Percentiles rank a stretch among this genome's conserved stretches.
phyloP scores from a whole-genome alignment of 306 rosid species.

The Castanea mollissima region DNA sequence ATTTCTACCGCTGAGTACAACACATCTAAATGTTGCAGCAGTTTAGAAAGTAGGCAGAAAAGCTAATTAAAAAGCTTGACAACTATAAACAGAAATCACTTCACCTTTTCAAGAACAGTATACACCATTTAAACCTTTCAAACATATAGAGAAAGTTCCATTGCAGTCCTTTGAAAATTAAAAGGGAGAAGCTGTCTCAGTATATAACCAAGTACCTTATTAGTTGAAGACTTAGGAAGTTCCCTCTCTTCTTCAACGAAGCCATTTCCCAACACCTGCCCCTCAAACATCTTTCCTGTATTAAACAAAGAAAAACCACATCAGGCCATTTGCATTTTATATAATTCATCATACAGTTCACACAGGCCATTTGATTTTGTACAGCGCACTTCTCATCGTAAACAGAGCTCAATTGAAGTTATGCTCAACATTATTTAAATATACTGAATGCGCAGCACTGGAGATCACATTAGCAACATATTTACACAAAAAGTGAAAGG shows the following conservation, averaged over 20 bases:
- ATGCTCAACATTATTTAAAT: no score
- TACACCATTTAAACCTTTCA: background rate
- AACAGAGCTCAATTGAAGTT: no score
- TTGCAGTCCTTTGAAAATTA: background rate
- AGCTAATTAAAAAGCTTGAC: background rate
- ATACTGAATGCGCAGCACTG: no score
- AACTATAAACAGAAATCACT: background rate
- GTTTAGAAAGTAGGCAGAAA: background rate
- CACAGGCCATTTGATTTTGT: background rate
- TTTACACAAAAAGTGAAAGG: background rate
- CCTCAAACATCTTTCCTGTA: conserved; percentile 41
- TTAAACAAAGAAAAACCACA: background rate
- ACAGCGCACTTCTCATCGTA: background rate
- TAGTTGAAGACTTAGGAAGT: conserved; percentile 21
- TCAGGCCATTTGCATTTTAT: background rate
- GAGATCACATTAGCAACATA: background rate
- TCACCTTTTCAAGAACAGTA: background rate
- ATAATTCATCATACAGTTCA: background rate
- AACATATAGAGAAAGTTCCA: background rate
- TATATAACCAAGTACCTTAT: conserved; percentile 34
- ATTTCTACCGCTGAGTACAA: background rate
- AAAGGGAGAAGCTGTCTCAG: background rate
- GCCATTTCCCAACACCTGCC: conserved; percentile 18
- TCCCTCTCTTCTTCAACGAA: conserved; percentile 28
- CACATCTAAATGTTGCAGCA: background rate